A percentile compares a stretch with the other conserved stretches of the same genome.
Conservation (phyloP, 305 asterid genomes). For the Caryopteris hybrid region DNA sequence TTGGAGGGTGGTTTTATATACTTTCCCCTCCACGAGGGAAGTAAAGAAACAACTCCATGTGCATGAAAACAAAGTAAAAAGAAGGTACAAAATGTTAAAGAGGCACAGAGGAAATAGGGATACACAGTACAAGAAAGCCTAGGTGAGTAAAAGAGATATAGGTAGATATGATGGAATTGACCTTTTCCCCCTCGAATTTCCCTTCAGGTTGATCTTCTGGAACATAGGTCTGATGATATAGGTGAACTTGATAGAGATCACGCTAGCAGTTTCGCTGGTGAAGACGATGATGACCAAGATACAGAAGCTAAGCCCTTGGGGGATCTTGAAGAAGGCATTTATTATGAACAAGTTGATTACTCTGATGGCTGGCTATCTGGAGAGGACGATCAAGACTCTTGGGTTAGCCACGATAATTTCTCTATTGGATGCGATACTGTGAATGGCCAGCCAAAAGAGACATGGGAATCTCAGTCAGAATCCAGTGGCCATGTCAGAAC, state of each 20-base stretch:
- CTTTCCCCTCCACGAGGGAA: background rate
- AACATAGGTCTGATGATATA: slow-evolving; percentile 27
- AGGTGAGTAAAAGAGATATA: background rate
- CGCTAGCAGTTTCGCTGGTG: slow-evolving; percentile 27
- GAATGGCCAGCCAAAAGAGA: slow-evolving; percentile 23
- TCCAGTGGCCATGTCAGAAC: slow-evolving; percentile 47
- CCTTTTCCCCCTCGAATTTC: background rate
- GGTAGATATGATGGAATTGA: background rate
- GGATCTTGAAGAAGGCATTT: slow-evolving; percentile 29
- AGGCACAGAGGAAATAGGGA: too few relatives aligned
- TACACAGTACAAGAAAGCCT: background rate
- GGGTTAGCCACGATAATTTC: slow-evolving; percentile 41
- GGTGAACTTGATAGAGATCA: slow-evolving; percentile 31
- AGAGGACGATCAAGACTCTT: slow-evolving; percentile 46
- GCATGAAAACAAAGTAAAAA: background rate
- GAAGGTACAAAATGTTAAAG: too few relatives aligned
- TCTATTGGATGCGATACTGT: slow-evolving; percentile 34
- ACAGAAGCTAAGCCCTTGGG: slow-evolving; percentile 26
- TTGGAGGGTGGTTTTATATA: background rate
- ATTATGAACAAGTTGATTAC: slow-evolving; percentile 27
- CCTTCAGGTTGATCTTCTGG: slow-evolving; percentile 70
- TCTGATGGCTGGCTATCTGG: slow-evolving; percentile 51
- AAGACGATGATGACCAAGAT: slow-evolving; percentile 24
- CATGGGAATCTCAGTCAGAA: slow-evolving; percentile 25
- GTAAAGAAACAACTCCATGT: background rate